Base-by-base conservation (phyloP, 2,329 filamentous ascomycete genomes). In the Sarocladium oryzae region DNA sequence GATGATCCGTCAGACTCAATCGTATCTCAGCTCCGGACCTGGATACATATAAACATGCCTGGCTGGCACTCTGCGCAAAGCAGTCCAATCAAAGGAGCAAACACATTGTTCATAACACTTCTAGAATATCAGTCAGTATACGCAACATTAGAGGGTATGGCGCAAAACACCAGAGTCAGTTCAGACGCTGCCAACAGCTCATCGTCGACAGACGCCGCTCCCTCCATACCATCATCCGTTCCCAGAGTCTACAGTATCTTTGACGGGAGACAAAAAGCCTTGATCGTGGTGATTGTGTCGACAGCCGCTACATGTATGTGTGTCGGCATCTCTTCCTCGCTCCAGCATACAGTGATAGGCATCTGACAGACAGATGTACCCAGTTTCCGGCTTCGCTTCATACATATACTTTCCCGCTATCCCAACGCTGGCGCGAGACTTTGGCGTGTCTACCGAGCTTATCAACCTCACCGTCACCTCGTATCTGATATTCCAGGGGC, bases 401-500 rank as follows among this genome's bases (percentile, higher is more conserved):
- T 67, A 73, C 49, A 77, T 77, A 3, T 79, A 77, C 60, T 76
- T 75, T 0, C 63, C 62, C 0, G 66, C 71, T 1, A 66, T 74
- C 21, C 57, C 77, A 3, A 49, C 75, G 0, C 55, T 75, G 0
- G 59, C 61, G 2, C 37, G 48, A 0, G 63, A 57, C n/a, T 66
- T 67, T 36, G 45, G 58, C 4, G 49, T 56, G 45, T 64, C 63
- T 1, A 58, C 60, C 3, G 64, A 65, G 30, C 51, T 53, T 3
- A 67, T 74, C 57, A 73, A 73, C 56, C 57, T 73, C 32, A 66
- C 66, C 8, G 60, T 74, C 36, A 73, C 71, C 8, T 61, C 68
- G 4, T 73, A 72, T 55, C 65, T 70, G 64, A 71, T 80, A 49
- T 72, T 80, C 53, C 77, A 79, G 66, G 77, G 71, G 21, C 56